These are phyloP conservation scores for Moesziomyces parantarcticus DNA, from an alignment of 1,284 basidiomycete species.

Conservation along the genomic window DNA sequence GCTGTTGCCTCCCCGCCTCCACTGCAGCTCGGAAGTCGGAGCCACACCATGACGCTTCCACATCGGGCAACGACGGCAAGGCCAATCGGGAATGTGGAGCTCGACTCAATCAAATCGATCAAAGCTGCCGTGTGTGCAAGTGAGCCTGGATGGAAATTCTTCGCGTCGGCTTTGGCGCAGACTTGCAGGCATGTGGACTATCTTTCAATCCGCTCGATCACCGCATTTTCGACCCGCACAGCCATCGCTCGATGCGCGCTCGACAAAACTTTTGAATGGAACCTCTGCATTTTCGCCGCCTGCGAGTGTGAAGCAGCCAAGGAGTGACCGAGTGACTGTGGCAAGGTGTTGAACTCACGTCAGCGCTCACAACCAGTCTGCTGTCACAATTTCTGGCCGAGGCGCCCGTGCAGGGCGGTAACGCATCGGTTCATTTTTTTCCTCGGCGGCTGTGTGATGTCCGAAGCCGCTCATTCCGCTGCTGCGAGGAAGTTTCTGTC, in stretches of 20 bases:
- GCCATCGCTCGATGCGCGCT: slow-evolving; percentile 3
- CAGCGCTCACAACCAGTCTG: neutral
- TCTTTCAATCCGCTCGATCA: slow-evolving; percentile 48
- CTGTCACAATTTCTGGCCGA: too few species aligned
- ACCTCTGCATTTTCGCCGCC: neutral
- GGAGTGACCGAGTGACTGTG: too few species aligned
- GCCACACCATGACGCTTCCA: too few species aligned
- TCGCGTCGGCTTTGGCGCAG: slow-evolving; percentile 24
- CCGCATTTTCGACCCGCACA: slow-evolving; percentile 21
- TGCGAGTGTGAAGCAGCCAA: too few species aligned
- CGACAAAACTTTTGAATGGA: slow-evolving; percentile 41
- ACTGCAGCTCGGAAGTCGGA: slow-evolving; percentile 33
- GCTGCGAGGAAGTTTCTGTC: too few species aligned
- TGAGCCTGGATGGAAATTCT: slow-evolving; percentile 17
- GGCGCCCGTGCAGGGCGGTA: too few species aligned
- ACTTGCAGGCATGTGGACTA: slow-evolving; percentile 21
- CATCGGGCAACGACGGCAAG: too few species aligned
- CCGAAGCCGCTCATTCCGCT: too few species aligned
- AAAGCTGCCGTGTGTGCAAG: neutral
- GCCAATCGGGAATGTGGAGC: neutral
- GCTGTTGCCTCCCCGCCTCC: too few species aligned
- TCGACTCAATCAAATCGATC: slow-evolving; percentile 6
- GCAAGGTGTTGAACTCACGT: slow-evolving; percentile 20
- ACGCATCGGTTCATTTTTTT: too few species aligned
- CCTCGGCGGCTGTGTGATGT: too few species aligned